Evolutionary conservation across 306 rosid genomes (phyloP), one percentile per base, ranked within the genome.

Genomic region (Cicer judaicum): DNA sequence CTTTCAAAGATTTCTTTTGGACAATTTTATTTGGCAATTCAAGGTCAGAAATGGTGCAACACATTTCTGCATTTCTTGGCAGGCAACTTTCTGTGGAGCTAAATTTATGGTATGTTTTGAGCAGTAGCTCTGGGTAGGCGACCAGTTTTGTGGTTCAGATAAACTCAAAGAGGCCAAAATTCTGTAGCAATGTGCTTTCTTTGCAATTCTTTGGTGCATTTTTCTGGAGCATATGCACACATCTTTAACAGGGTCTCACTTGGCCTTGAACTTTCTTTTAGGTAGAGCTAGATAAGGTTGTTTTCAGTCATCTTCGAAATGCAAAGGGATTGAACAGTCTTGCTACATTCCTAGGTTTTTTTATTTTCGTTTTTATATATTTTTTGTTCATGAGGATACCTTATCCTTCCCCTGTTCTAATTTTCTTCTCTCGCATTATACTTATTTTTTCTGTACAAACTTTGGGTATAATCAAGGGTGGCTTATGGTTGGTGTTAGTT

Each of bases 281-380:
- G 38, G 6, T 57, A 72, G 41, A 15, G 16, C 16, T 13, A 48
- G 53, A 10, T 19, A 55, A 71, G 64, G 19, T 19, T 41, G 42
- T 18, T 55, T 70, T 53, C 62, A 18, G 76, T 49, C 53, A 40
- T 71, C 41, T 71, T 19, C 21, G 0, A 5, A 15, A 47, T 73
- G 78, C 39, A 14, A 21, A 29, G 47, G 38, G 68, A 59, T 59
- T 73, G 77, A n/a, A 29, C 18, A 24, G 13, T 7, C 47, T 44
- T 59, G 41, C 70, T 11, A 47, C 12, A 36, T 73, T 46, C 39
- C 18, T 15, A 14, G 38, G 59, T 59, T 60, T 38, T 56, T 46
- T 34, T 29, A 46, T 73, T 60, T 10, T 3, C 2, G 16, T 10
- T 54, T 52, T 68, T 7, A 3, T 52, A 18, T 49, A 34, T 34